Base-by-base conservation (phyloP, 2,329 filamentous ascomycete genomes). In the Beauveria bassiana region DNA sequence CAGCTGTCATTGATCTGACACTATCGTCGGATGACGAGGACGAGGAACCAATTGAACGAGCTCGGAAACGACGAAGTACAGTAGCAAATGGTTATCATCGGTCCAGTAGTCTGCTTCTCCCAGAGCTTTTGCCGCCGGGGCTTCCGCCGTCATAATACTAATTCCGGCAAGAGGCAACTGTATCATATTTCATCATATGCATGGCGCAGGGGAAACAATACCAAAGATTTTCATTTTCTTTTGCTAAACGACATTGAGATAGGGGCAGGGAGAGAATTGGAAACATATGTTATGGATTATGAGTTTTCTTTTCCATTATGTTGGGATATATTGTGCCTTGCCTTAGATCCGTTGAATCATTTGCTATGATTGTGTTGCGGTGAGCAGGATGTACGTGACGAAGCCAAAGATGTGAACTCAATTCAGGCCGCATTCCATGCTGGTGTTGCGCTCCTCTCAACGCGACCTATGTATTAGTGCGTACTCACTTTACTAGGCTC, bases 1-100 rank as follows among this genome's bases (percentile, higher is more conserved):
- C 80, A 5, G 78, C 82, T 50, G 79, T 86, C 2, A 86, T 86
- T 64, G 84, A 86, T 66, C 71, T 87, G 64, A 86, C 84, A 1
- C 70, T 83, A 7, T 83, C 80, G 53, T 76, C 77, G 57, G 82
- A 83, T 62, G 81, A 84, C 50, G 82, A 84, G 59, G 80, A 83
- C 45, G 78, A 80, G 20, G 76, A 78, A 52, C 73, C 77, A 4
- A 69, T 74, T 3, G 73, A 75, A 38, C 78, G 78, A 9, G 73
- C 79, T 1, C 64, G 72, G 5, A 85, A 86, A 71, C 76, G 81
- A 54, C 78, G 79, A 63, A 73, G 74, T 46, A 49, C 54, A 12
- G 47, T 46, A 9, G 22, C 40, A n/a, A 62, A 53, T 16, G 61
- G 61, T 6, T 58, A 58, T 22, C 24, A 52, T 34, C 42, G 61